Conservation (phyloP, 1,284 basidiomycete genomes). For the Apiotrichum gamsii region DNA sequence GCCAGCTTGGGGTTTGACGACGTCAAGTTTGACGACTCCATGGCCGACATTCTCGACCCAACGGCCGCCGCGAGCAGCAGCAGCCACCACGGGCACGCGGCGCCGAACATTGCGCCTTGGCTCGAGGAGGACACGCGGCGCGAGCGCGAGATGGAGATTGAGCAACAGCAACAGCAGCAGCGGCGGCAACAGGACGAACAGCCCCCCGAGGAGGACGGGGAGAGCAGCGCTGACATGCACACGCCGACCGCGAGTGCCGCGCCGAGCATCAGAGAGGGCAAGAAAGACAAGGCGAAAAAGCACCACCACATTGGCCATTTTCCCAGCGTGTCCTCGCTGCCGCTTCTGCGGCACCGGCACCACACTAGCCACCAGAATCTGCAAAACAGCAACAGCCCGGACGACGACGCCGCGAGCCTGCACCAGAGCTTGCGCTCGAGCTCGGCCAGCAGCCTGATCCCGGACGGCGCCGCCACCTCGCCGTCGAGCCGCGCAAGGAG, state of each 20-base stretch:
- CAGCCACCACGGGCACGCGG: background rate
- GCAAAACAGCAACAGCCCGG: background rate
- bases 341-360: constrained; percentile 10
- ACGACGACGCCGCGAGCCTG: constrained; percentile 3
- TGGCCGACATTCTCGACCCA: constrained; percentile 40
- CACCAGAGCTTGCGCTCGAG: constrained; percentile 1
- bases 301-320: constrained; percentile 23
- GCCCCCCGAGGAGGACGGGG: too few species aligned
- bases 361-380: background rate
- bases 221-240: too few species aligned
- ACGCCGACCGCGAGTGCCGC: too few species aligned
- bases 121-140: constrained; percentile 38
- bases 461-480: constrained; percentile 6
- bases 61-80: constrained; percentile 13
- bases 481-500: constrained; percentile 1
- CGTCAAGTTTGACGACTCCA: constrained; percentile 22
- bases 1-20: constrained; percentile 25
- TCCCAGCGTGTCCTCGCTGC: constrained; percentile 28
- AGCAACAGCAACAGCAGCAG: constrained; percentile 7
- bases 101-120: constrained; percentile 44
- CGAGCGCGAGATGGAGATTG: too few species aligned
- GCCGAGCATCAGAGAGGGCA: background rate
- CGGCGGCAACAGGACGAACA: too few species aligned
- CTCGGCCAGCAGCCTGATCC: constrained; percentile 6
- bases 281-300: constrained; percentile 14